phyloP scores from a whole-genome alignment of 305 asterid species.

The Withania somnifera region DNA sequence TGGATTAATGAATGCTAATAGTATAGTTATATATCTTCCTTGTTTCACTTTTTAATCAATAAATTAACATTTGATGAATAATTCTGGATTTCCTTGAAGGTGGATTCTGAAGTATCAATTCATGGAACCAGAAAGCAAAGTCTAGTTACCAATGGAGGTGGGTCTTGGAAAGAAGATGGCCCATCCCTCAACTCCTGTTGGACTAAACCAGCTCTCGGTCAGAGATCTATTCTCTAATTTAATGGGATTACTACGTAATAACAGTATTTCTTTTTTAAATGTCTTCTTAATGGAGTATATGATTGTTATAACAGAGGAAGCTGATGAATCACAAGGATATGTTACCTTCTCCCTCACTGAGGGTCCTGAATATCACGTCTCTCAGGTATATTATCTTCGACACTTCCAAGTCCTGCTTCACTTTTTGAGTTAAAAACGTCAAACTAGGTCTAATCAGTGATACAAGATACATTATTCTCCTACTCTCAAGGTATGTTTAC shows the following conservation, averaged over 20 bases:
- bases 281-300: background rate
- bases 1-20: too few species aligned
- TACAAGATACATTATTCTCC: too few species aligned
- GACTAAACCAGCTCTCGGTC: conserved; percentile 68
- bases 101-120: conserved; percentile 8
- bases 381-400: conserved; percentile 44
- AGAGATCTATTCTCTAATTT: conserved; percentile 7
- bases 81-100: background rate
- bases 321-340: conserved; percentile 61
- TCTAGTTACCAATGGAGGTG: conserved; percentile 19
- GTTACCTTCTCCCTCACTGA: conserved; percentile 86
- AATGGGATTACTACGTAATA: background rate
- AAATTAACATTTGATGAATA: background rate
- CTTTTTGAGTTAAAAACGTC: too few species aligned
- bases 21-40: too few species aligned
- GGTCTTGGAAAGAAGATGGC: conserved; percentile 65
- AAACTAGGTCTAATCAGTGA: too few species aligned
- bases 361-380: conserved; percentile 98
- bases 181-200: conserved; percentile 31
- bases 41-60: background rate
- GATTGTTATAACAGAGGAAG: conserved; percentile 41
- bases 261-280: too few species aligned
- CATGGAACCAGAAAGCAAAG: conserved; percentile 33
- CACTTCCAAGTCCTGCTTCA: too few species aligned
- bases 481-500: background rate